Evolutionary conservation across 139 green algal genomes (phyloP).

Genomic region (Chlamydomonas sp.): DNA sequence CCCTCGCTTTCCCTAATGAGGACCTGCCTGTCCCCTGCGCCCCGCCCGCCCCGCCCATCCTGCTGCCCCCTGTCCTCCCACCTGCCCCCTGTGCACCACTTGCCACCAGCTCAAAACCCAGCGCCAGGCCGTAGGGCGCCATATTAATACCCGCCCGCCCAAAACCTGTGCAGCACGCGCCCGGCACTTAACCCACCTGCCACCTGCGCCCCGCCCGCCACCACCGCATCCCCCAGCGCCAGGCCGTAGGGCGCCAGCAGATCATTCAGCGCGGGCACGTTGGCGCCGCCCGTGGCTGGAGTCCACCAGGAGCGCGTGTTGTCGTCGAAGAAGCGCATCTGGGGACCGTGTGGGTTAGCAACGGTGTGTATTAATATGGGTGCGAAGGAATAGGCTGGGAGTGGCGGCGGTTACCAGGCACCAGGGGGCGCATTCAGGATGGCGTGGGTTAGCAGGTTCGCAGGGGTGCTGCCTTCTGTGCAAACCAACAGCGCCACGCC

Average conservation of each 20-base stretch:
- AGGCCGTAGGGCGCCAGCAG: constrained; percentile 86
- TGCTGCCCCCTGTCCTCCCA: background rate
- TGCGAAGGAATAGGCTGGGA: background rate
- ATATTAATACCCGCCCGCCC: background rate
- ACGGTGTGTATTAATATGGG: background rate
- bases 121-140: background rate
- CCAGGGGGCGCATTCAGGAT: too few species aligned
- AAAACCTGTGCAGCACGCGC: background rate
- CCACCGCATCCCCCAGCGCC: constrained; percentile 81
- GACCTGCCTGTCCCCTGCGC: background rate
- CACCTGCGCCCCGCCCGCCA: constrained; percentile 53
- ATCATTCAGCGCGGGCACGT: constrained; percentile 97
- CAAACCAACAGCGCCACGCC: too few species aligned
- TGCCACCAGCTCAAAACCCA: background rate
- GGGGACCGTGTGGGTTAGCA: constrained; percentile 36
- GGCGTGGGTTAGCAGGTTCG: too few species aligned
- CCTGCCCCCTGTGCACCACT: background rate
- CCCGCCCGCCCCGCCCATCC: background rate
- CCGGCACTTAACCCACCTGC: background rate
- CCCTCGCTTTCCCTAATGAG: background rate
- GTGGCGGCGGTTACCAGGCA: too few species aligned
- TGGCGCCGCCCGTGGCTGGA: constrained; percentile 87
- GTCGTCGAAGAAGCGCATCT: constrained; percentile 98
- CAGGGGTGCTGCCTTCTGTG: too few species aligned
- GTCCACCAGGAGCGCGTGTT: constrained; percentile 96